A percentile compares a stretch with the other conserved stretches of the same genome.
Conservation (phyloP, 192 early-diverging fungal species). For the Cetraspora pellucida region DNA sequence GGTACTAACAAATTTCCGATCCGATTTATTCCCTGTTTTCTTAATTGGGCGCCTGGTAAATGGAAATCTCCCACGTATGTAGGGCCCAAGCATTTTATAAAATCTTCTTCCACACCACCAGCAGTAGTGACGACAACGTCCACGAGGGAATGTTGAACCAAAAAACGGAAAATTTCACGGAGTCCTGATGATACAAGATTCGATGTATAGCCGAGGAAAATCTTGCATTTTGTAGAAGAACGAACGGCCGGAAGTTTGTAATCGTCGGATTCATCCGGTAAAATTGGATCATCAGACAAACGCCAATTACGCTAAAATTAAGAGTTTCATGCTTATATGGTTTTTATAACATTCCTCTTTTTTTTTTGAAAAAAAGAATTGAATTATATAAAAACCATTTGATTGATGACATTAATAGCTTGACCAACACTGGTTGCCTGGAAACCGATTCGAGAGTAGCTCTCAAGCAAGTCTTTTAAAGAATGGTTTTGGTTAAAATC, state of each 20-base stretch:
- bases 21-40: conserved; percentile 90
- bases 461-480: conserved; percentile 68
- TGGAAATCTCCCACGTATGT: conserved; percentile 86
- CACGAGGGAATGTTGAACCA: conserved; percentile 88
- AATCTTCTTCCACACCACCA: conserved; percentile 97
- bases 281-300: conserved; percentile 83
- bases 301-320: conserved; percentile 69
- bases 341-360: neutral
- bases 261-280: conserved; percentile 57
- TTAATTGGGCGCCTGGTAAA: conserved; percentile 75
- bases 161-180: conserved; percentile 86
- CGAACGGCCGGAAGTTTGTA: conserved; percentile 64
- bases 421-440: conserved; percentile 89
- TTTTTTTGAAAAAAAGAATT: conserved; percentile 41
- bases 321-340: neutral
- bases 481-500: conserved; percentile 90
- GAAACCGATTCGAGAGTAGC: conserved; percentile 84
- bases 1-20: conserved; percentile 98
- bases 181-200: conserved; percentile 96
- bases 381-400: conserved; percentile 66
- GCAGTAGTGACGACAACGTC: conserved; percentile 91
- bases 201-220: conserved; percentile 97
- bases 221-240: conserved; percentile 83
- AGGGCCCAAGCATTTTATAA: conserved; percentile 93
- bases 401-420: conserved; percentile 89